phyloP scores from a whole-genome alignment of 2,329 filamentous ascomycete species.

The Hymenoscyphus fraxineus region DNA sequence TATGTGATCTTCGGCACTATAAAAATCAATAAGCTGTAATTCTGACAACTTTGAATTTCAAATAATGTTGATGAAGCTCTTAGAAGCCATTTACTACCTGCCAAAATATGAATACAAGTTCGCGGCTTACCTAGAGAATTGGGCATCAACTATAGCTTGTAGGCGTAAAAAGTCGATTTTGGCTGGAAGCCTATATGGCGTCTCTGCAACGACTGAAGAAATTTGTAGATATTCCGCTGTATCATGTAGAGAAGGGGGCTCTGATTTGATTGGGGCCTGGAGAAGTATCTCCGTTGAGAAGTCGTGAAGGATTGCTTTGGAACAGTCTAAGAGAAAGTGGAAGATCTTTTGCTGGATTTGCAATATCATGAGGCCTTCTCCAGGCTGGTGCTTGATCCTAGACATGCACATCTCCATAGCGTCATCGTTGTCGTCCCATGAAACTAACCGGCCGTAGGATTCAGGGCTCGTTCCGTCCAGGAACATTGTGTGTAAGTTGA shows the following conservation, averaged over 20 bases:
- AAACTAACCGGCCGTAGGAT: slow-evolving; percentile 38
- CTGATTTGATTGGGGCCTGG: slow-evolving; percentile 37
- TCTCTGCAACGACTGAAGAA: slow-evolving; percentile 43
- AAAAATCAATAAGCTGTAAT: no score
- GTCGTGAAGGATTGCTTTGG: slow-evolving; percentile 46
- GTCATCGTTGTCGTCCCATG: slow-evolving; percentile 37
- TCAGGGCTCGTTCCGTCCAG: slow-evolving; percentile 33
- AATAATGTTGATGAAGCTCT: no score
- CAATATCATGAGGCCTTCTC: slow-evolving; percentile 47
- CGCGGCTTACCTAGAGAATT: background rate
- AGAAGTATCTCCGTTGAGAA: slow-evolving; percentile 36
- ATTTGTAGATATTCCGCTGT: slow-evolving; percentile 38
- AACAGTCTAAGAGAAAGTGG: slow-evolving; percentile 48
- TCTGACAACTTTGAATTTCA: no score
- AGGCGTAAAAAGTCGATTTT: slow-evolving; percentile 37
- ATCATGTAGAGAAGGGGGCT: slow-evolving; percentile 37
- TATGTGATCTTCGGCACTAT: slow-evolving; percentile 49
- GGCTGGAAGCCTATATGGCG: slow-evolving; percentile 49
- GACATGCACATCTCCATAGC: slow-evolving; percentile 34
- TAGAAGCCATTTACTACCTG: no score
- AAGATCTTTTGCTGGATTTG: slow-evolving; percentile 48
- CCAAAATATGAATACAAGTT: no score
- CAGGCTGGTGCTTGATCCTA: slow-evolving; percentile 38
- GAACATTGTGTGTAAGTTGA: slow-evolving; percentile 36
- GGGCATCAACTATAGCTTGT: background rate